Percentiles rank a stretch among this genome's conserved stretches.
phyloP scores from a whole-genome alignment of 345 rosid species.

The Physaria fendleri region DNA sequence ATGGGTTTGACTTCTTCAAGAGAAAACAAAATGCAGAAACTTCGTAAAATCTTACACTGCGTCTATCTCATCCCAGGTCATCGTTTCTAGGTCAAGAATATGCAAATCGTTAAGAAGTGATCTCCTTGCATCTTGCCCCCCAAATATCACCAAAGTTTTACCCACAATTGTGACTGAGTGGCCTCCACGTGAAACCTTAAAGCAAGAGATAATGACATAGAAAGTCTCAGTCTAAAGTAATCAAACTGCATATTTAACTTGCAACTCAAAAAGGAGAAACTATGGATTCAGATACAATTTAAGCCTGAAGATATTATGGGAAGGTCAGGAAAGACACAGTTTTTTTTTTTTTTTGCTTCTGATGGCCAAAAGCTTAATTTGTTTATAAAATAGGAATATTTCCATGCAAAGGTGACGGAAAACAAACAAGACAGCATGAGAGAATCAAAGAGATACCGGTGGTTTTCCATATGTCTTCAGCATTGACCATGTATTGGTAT shows the following conservation, averaged over 20 bases:
- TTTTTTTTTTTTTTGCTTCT: background rate
- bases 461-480: constrained; percentile 94
- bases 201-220: constrained; percentile 19
- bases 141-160: constrained; percentile 84
- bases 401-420: constrained; percentile 8
- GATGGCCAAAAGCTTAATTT: background rate
- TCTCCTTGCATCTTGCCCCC: constrained; percentile 95
- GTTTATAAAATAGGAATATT: constrained; percentile 10
- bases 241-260: background rate
- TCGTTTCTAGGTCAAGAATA: constrained; percentile 89
- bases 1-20: constrained; percentile 1
- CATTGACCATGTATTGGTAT: constrained; percentile 68
- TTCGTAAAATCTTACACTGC: constrained; percentile 56
- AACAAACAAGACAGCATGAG: constrained; percentile 3
- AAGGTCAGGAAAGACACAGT: background rate
- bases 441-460: constrained; percentile 60
- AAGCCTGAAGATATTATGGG: background rate
- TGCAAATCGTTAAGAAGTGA: constrained; percentile 89
- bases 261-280: background rate
- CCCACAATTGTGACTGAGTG: constrained; percentile 89
- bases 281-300: background rate
- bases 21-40: background rate
- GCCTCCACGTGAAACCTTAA: constrained; percentile 95
- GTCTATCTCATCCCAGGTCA: constrained; percentile 99
- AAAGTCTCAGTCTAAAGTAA: background rate